Base-by-base conservation (phyloP, 345 rosid genomes). In the Citrus reticulata region DNA sequence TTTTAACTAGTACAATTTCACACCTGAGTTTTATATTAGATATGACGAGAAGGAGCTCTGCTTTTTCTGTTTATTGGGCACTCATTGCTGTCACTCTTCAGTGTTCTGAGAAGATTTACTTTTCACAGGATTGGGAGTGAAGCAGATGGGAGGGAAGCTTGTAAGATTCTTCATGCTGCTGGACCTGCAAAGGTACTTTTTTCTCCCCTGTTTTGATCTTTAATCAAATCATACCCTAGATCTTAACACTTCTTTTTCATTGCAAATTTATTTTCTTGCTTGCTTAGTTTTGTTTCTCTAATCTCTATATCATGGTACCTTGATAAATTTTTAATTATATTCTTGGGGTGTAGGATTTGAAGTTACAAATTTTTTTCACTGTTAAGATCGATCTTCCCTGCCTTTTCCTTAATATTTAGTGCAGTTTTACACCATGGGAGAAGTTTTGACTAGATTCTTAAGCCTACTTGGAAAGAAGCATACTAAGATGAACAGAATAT, bases 131-230 rank as follows among this genome's bases (percentile, higher is more conserved):
- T 96, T 81, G 82, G 61, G 66, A 84, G 93, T 60, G 98, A 96
- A 85, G 83, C 77, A 70, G 98, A 96, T 86, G 98, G 98, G 27
- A 87, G 89, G 78, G 92, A 91, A 87, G 99, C 97, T 81, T 96
- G 99, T 81, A 92, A 90, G 67, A 84, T 81, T 81, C 95, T 96
- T 88, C 99, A 96, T 83, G 91, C 91, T 81, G 94, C 94, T 80
- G 99, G 99, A 59, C 98, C 98, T 79, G 85, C 97, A 62, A 96
- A 96, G 95, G 99, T 46, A 46, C 94, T 77, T 66, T 35, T 58
- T 59, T 54, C 25, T 65, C 24, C 57, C 19, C 22, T 4, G 16
- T 60, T 35, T 13, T 70, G 59, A 30, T 39, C 60, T 65, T 22
- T 42, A 66, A 51, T 66, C 51, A 32, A 49, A 51, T 32, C 51